Evolutionary conservation across 2,329 filamentous ascomycete species (phyloP).

Genomic region (Akanthomyces uredinophilus): DNA sequence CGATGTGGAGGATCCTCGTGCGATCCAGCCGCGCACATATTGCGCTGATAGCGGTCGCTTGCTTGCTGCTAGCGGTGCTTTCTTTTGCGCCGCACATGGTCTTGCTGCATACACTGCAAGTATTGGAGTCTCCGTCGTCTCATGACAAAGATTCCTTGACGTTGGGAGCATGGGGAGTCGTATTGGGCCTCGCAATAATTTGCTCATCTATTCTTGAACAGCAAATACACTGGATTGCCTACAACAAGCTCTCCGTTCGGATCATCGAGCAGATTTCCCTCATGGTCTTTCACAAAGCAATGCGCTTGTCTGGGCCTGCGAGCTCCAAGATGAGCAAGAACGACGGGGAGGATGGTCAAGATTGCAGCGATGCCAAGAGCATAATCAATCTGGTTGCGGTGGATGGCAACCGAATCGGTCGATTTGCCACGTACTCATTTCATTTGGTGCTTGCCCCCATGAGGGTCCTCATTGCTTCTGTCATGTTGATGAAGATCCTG

Average conservation of each 20-base stretch:
- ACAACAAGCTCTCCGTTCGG: background rate
- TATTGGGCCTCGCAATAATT: background rate
- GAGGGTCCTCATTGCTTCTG: background rate
- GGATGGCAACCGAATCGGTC: background rate
- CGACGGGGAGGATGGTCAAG: background rate
- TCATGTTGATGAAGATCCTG: background rate
- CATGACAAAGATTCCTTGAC: background rate
- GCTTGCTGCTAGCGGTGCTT: background rate
- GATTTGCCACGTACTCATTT: background rate
- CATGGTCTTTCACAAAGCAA: slow-evolving; percentile 2
- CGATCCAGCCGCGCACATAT: background rate
- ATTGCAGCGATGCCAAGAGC: background rate
- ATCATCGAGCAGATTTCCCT: background rate
- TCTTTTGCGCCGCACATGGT: background rate
- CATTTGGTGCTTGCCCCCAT: background rate
- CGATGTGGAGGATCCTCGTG: background rate
- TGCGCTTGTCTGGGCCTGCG: background rate
- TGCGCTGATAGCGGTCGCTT: background rate
- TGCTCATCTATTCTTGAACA: background rate
- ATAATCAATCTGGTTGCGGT: slow-evolving; percentile 1
- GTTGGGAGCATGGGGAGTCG: background rate
- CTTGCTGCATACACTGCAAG: background rate
- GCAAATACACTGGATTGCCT: background rate
- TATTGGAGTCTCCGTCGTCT: background rate
- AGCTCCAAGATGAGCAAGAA: background rate